Conservation (phyloP, 192 early-diverging fungal species). For the Phlyctochytrium arcticum region DNA sequence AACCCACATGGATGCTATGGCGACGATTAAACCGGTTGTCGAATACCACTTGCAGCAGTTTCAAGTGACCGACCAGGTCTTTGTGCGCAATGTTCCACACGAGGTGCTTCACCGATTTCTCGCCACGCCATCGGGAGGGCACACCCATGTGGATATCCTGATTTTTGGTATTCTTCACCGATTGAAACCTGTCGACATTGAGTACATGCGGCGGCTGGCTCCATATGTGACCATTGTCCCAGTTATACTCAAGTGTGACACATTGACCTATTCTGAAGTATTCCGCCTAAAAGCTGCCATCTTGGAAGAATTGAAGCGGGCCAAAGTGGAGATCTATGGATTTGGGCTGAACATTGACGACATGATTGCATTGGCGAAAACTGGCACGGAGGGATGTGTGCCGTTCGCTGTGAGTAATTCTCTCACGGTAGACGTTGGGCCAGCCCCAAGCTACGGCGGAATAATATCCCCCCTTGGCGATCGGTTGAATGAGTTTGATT, state of each 20-base stretch:
- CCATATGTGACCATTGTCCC: slow-evolving; percentile 62
- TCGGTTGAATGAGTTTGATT: slow-evolving; percentile 41
- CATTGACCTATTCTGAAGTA: slow-evolving; percentile 45
- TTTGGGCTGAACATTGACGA: slow-evolving; percentile 50
- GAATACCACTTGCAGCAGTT: slow-evolving; percentile 39
- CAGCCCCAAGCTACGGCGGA: neutral
- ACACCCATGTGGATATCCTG: slow-evolving; percentile 42
- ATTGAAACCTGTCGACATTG: slow-evolving; percentile 25
- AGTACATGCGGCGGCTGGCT: slow-evolving; percentile 39
- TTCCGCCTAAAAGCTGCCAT: slow-evolving; percentile 49
- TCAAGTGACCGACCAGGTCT: slow-evolving; percentile 25
- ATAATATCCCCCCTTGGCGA: neutral
- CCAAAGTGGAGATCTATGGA: slow-evolving; percentile 54
- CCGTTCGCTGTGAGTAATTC: slow-evolving; percentile 47
- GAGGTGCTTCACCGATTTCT: slow-evolving; percentile 22
- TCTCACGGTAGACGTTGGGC: neutral
- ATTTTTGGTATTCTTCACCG: slow-evolving; percentile 40
- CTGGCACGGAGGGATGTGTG: slow-evolving; percentile 42
- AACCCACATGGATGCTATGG: slow-evolving; percentile 33
- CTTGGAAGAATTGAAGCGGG: slow-evolving; percentile 41
- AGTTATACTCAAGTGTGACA: slow-evolving; percentile 65
- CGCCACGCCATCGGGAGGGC: slow-evolving; percentile 27
- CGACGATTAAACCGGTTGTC: slow-evolving; percentile 33
- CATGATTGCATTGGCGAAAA: slow-evolving; percentile 39
- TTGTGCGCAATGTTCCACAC: slow-evolving; percentile 12